phyloP scores from a whole-genome alignment of 106 monocot genomes.

The Iris macrosiphon region DNA sequence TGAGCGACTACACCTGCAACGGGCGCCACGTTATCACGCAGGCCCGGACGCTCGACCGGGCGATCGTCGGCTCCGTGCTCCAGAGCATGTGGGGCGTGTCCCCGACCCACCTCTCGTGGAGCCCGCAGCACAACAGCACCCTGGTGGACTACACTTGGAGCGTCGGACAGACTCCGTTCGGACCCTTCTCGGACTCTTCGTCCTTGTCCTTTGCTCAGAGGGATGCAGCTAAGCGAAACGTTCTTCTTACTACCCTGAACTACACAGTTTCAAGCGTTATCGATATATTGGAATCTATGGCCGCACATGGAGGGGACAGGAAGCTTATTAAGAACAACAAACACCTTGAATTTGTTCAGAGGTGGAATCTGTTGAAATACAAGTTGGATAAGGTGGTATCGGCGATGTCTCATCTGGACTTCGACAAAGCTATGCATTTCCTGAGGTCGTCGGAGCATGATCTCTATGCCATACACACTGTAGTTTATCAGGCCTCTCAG shows the following conservation, averaged over 20 bases:
- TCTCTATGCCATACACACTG: slow-evolving; percentile 65
- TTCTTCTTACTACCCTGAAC: slow-evolving; percentile 70
- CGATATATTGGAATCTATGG: slow-evolving; percentile 66
- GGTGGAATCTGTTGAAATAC: slow-evolving; percentile 82
- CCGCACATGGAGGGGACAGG: slow-evolving; percentile 64
- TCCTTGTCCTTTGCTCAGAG: slow-evolving; percentile 88
- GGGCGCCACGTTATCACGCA: slow-evolving; percentile 83
- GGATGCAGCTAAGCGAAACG: slow-evolving; percentile 82
- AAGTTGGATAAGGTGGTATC: slow-evolving; percentile 80
- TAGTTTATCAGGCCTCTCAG: slow-evolving; percentile 79
- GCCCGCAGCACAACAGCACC: slow-evolving; percentile 64
- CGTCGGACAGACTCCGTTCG: slow-evolving; percentile 93
- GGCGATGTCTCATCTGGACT: slow-evolving; percentile 82
- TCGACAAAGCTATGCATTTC: slow-evolving; percentile 67
- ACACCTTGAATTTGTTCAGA: slow-evolving; percentile 73
- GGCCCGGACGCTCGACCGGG: slow-evolving; percentile 67
- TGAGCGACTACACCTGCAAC: slow-evolving; percentile 96
- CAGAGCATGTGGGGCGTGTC: slow-evolving; percentile 93
- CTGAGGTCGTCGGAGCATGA: slow-evolving; percentile 87
- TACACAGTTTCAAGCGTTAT: slow-evolving; percentile 62
- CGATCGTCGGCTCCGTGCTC: slow-evolving; percentile 77
- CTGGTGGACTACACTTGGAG: slow-evolving; percentile 93
- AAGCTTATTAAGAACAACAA: slow-evolving; percentile 57
- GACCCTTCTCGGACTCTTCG: slow-evolving; percentile 66
- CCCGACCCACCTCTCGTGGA: slow-evolving; percentile 85